Conservation (phyloP, 371 early-diverging fungal genomes). For the Actinomortierella wolfii region DNA sequence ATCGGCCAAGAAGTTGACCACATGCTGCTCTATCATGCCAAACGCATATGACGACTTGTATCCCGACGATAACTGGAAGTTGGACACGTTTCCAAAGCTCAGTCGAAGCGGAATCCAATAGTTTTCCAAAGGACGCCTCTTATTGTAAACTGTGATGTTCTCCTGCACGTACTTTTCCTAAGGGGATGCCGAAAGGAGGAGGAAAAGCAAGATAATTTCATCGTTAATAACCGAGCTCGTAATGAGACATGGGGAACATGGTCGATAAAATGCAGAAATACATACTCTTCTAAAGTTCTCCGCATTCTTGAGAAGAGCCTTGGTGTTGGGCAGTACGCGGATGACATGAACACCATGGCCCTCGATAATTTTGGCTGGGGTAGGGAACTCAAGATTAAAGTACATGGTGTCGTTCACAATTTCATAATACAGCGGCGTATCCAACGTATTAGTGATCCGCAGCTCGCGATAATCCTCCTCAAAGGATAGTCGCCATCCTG, state of each 20-base stretch:
- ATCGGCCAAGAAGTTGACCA: conserved; percentile 59
- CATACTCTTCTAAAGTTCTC: conserved; percentile 59
- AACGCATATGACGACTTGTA: conserved; percentile 62
- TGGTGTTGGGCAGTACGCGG: conserved; percentile 55
- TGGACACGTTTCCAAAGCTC: conserved; percentile 63
- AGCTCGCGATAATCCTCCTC: conserved; percentile 41
- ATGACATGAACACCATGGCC: conserved; percentile 41
- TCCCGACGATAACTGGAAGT: conserved; percentile 69
- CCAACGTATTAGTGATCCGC: conserved; percentile 53
- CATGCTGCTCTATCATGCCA: conserved; percentile 60
- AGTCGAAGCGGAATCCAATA: conserved; percentile 61
- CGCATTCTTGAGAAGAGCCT: conserved; percentile 52
- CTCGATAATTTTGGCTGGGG: conserved; percentile 33
- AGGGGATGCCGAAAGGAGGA: background rate
- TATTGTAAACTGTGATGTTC: conserved; percentile 69
- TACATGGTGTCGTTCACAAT: conserved; percentile 70
- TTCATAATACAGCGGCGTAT: conserved; percentile 56
- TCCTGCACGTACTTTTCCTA: conserved; percentile 74
- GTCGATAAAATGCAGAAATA: background rate
- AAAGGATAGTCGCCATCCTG: conserved; percentile 37
- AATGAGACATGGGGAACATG: conserved; percentile 1
- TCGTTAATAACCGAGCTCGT: background rate
- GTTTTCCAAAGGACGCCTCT: conserved; percentile 63
- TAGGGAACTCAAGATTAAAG: conserved; percentile 57
- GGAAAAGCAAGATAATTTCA: background rate